Base-by-base conservation (phyloP, 345 rosid genomes). In the Gossypium raimondii region DNA sequence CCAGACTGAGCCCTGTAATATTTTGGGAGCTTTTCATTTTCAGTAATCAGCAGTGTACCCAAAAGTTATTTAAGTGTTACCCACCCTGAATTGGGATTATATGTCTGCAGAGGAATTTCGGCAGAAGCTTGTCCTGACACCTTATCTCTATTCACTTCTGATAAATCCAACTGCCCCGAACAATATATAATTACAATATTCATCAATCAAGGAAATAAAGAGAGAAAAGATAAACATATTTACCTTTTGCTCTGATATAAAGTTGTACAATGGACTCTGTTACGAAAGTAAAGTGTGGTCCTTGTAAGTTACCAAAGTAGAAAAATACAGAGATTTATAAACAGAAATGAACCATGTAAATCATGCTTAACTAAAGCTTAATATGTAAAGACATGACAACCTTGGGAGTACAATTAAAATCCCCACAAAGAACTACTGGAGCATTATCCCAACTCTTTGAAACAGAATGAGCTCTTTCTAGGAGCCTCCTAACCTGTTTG, bases 191-290 rank as follows among this genome's bases (percentile, higher is more conserved):
- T 60, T 17, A 77, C 70, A 43, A 72, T 57, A 20, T 18, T 70
- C 73, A 76, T 65, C 69, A 55, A 53, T 67, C 47, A 70, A 17
- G 58, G 47, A 60, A 29, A 65, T 16, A 45, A 34, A 55, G 24
- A 51, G 59, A 64, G 34, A 64, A 60, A 64, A 52, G 6, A 65
- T 38, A 12, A 52, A 22, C 24, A 17, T 10, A 22, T 72, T 67
- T 86, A 94, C 98, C 98, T 92, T 91, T 77, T 87, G 90, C 66
- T 89, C 92, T 56, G 83, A 85, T 50, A 94, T 89, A 67, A 89
- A 91, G 87, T 91, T 94, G 91, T 92, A 94, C 78, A 94, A 70
- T 14, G 96, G 96, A 85, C 96, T 92, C 98, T 94, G 97, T 76
- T 61, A 73, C 76, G 78, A 76, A 83, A 78, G 69, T 44, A 79